Evolutionary conservation across 179 eudicot genomes (phyloP), one percentile per base, ranked within the genome.

Genomic region (Silene noctiflora): DNA sequence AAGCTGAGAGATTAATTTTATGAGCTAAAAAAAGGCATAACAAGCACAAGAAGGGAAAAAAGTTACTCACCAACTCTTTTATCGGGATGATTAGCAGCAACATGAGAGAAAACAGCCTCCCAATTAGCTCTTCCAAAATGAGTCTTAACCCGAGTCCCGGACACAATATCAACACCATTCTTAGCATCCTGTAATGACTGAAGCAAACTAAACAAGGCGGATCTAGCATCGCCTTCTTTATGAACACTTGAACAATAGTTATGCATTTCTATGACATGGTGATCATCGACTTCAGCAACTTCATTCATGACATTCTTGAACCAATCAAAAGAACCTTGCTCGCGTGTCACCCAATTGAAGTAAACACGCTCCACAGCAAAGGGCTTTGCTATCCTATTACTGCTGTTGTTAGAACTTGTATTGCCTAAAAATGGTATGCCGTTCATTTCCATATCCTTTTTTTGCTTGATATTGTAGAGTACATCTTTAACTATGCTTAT

Each of bases 51-150:
- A 13, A 13, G 10, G n/a, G 3, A 1, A 14, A 51, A 51, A 65
- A 6, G 14, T 2, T 14, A 19, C 86, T 78, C 73, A 86, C 89
- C 86, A 72, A 86, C 89, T 71, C 73, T 71, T 75, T 83, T 68
- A 21, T 83, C 63, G 11, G 75, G 10, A 71, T 85, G 83, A 33
- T 86, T 85, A 20, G 64, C 59, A 13, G 89, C 87, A n/a, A 84
- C 85, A 42, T 71, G 87, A 76, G 79, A 72, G 68, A 76, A 85
- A 20, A 86, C 86, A 12, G 82, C 78, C 33, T 85, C 80, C 86
- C 89, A 84, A 53, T 86, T 86, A 17, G 89, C 87, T 74, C 82
- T 74, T 4, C 84, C 86, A 69, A 84, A 83, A 75, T 83, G 87
- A n/a, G 86, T 74, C 81, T 83, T 83, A 11, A 83, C 86, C 31